These are phyloP conservation scores for Marasmius tenuissimus DNA, from an alignment of 1,284 basidiomycete species.

Conservation along the genomic window DNA sequence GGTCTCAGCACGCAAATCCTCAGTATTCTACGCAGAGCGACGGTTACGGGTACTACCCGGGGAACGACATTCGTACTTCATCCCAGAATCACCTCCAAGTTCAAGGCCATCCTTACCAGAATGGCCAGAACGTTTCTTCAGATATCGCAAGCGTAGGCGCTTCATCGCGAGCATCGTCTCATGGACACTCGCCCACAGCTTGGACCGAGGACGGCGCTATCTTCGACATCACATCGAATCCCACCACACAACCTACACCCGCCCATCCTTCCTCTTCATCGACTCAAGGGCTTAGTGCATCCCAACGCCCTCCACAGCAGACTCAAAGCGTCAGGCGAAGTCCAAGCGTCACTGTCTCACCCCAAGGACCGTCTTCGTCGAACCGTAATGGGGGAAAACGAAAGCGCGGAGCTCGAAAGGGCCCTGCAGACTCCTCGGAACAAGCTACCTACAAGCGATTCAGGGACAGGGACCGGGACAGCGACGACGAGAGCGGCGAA, in stretches of 20 bases:
- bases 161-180: not conserved
- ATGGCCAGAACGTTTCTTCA: not conserved
- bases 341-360: not conserved
- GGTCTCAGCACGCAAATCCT: not conserved
- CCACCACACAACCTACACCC: not conserved
- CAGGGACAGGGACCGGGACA: conserved; percentile 14
- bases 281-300: not conserved
- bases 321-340: not conserved
- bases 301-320: not conserved
- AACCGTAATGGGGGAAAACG: conserved; percentile 2
- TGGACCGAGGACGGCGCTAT: not conserved
- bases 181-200: not conserved
- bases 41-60: not conserved
- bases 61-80: not conserved
- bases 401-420: conserved; percentile 9
- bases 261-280: not conserved
- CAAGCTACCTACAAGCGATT: conserved; percentile 3
- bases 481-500: conserved; percentile 23
- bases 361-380: not conserved
- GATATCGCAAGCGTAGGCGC: not conserved
- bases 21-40: not conserved
- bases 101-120: not conserved
- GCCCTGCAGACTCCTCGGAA: conserved; percentile 1
- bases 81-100: not conserved
- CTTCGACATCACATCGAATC: not conserved